Evolutionary conservation across 192 early-diverging fungal genomes (phyloP).

Genomic region (Chytriomyces sp.): DNA sequence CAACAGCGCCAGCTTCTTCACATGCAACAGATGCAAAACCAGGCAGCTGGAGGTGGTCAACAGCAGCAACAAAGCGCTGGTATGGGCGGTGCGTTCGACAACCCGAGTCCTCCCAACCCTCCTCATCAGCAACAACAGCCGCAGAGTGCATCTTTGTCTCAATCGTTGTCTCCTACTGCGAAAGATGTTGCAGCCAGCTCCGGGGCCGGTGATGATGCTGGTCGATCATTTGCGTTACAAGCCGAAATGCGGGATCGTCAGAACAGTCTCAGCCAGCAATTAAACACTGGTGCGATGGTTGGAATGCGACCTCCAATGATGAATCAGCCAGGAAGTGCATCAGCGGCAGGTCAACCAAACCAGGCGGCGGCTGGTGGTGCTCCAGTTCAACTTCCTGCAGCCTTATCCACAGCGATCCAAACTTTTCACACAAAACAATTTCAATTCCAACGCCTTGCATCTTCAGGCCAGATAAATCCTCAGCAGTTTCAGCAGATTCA

Average conservation of each 20-base stretch:
- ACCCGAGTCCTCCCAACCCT: neutral
- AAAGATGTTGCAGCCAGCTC: neutral
- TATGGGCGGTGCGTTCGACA: neutral
- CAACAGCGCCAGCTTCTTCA: slow-evolving; percentile 17
- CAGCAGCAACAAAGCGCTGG: neutral
- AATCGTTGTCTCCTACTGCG: neutral
- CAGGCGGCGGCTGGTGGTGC: neutral
- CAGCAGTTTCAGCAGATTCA: slow-evolving; percentile 31
- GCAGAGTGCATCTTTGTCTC: neutral
- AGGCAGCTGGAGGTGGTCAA: neutral
- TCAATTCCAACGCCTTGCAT: slow-evolving; percentile 8
- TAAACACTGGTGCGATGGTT: neutral
- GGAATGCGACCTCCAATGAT: neutral
- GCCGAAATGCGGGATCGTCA: neutral
- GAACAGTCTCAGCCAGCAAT: neutral
- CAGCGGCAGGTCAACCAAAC: neutral
- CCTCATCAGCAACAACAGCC: slow-evolving; percentile 26
- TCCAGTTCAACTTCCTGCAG: slow-evolving; percentile 3
- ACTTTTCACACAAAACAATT: slow-evolving; percentile 19
- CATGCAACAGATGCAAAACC: neutral
- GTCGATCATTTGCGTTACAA: neutral
- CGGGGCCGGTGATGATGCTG: neutral
- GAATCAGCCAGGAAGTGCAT: neutral
- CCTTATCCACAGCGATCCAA: slow-evolving; percentile 6
- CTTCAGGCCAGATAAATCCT: slow-evolving; percentile 1